Base-by-base conservation (phyloP, 139 green algal species). In the Picochlorum sp. region DNA sequence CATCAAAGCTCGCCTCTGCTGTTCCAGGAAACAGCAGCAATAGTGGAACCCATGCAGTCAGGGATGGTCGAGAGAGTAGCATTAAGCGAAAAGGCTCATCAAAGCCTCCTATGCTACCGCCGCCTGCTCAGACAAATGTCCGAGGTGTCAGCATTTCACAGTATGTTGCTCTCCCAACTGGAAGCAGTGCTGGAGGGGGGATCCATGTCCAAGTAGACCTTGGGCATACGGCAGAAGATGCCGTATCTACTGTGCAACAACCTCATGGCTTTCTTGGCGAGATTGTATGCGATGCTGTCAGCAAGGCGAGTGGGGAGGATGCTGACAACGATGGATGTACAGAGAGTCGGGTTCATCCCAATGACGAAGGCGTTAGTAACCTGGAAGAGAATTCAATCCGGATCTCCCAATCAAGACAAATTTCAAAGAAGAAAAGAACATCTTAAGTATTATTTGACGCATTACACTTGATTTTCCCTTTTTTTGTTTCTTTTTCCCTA, bases 211-310 rank as follows among this genome's bases (percentile, higher is more conserved):
- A 47, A 16, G 18, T 47, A n/a, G 39, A 47, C 39, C 39, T 47
- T 47, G 39, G n/a, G n/a, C 35, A 36, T n/a, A 43, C 52, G 6
- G 52, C 24, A 43, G 52, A 59, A 28, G 52, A 59, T 13, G 52
- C 52, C 6, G 52, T 59, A 16, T 59, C 52, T 0, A 59, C 24
- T 0, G 52, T 59, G 7, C 20, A 59, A 22, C 52, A 59, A 28
- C 20, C 20, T 5, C 24, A 51, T 10, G 52, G 22, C 4, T 0
- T 30, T 20, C 20, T 18, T 51, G 52, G 24, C 2, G 52, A 59
- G 24, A 24, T 59, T 50, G 52, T 30, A 30, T 59, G 52, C 24
- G 52, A 59, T 59, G 52, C 52, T 29, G 52, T 59, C 22, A 59
- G 52, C 26, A 59, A 59, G 26, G 52, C 52, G 9, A 59, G 52